These are phyloP conservation scores for Mediolabrus comicus DNA, from an alignment of 108 stramenopile genomes.

Conservation along the genomic window DNA sequence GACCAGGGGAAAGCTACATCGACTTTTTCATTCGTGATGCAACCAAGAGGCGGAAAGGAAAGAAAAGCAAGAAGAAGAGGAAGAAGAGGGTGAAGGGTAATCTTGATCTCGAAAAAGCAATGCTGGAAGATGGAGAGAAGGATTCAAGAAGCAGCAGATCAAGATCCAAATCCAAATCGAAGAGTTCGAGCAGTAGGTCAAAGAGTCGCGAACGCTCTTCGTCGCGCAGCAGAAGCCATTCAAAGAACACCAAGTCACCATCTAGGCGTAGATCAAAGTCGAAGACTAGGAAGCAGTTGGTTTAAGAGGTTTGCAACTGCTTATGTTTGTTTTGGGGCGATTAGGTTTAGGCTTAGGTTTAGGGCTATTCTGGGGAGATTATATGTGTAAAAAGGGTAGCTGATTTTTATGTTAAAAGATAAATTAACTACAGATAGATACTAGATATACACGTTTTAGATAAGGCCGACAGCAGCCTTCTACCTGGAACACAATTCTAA, in stretches of 20 bases:
- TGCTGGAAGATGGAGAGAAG: slow-evolving; percentile 49
- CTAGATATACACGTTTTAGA: no score
- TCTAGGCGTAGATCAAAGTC: slow-evolving; percentile 14
- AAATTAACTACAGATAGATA: no score
- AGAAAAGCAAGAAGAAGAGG: slow-evolving; percentile 45
- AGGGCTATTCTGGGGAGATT: neutral
- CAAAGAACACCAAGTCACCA: slow-evolving; percentile 1
- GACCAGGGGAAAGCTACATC: slow-evolving; percentile 80
- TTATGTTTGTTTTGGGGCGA: no score
- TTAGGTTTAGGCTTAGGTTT: no score
- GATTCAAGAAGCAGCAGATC: slow-evolving; percentile 5
- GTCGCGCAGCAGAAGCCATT: slow-evolving; percentile 17
- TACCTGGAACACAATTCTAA: no score
- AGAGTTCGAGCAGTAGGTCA: slow-evolving; percentile 3
- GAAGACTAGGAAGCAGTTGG: slow-evolving; percentile 1
- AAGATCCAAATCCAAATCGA: slow-evolving; percentile 10
- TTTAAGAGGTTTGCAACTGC: neutral
- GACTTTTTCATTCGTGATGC: slow-evolving; percentile 82
- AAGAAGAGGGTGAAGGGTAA: slow-evolving; percentile 36
- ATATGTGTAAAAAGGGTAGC: neutral
- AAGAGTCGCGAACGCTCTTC: neutral
- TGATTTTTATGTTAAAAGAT: neutral
- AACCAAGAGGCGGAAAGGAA: slow-evolving; percentile 53
- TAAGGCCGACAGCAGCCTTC: no score
- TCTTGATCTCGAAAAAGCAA: slow-evolving; percentile 57